Evolutionary conservation across 2,329 filamentous ascomycete species (phyloP).

Genomic region (Trichoderma sp.): DNA sequence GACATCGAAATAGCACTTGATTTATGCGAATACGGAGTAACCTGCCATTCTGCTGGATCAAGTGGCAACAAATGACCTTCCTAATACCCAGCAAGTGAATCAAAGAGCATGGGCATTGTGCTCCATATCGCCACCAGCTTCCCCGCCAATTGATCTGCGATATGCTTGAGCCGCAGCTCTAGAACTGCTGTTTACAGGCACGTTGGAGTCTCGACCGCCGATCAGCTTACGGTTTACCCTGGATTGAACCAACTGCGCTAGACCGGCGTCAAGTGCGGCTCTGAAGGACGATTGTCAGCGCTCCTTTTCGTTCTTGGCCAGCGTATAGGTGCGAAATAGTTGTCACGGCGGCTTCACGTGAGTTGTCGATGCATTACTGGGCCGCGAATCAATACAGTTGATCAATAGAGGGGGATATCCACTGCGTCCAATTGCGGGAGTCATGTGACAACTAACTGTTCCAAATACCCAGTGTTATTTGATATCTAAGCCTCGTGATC

Average conservation of each 20-base stretch:
- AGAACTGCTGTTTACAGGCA: neutral
- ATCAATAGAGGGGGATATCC: neutral
- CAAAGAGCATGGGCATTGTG: neutral
- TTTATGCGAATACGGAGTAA: constrained; percentile 3
- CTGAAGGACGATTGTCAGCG: neutral
- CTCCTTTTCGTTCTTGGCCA: neutral
- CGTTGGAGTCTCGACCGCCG: neutral
- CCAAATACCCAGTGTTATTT: neutral
- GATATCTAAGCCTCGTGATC: constrained; percentile 2
- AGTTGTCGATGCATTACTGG: neutral
- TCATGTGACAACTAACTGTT: neutral
- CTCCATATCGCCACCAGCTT: constrained; percentile 8
- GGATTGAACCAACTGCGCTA: neutral
- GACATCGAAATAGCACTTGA: neutral
- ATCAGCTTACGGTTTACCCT: constrained; percentile 1
- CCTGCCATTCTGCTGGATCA: neutral
- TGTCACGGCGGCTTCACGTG: neutral
- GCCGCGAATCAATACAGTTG: neutral
- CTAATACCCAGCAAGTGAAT: neutral
- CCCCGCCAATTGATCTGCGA: constrained; percentile 12
- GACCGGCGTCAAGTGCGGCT: neutral
- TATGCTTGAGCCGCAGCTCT: neutral
- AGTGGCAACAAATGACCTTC: neutral
- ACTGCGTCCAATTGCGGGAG: neutral
- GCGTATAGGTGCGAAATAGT: neutral